These are phyloP conservation scores for Pseudevernia furfuracea DNA, from an alignment of 495 filamentous ascomycete species.

Conservation along the genomic window DNA sequence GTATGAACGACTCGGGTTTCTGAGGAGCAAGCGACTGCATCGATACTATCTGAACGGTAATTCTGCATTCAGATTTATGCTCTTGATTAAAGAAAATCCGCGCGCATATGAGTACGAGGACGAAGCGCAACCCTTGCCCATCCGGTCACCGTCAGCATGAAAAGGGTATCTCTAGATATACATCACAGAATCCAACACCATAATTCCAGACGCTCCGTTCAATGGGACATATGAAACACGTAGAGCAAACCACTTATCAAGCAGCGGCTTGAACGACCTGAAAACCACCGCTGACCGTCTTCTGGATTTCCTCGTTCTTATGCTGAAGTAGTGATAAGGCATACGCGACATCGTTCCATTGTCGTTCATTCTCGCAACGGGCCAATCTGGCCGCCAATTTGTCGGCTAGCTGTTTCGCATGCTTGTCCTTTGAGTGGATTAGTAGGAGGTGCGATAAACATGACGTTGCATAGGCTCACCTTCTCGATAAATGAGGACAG, in stretches of 20 bases:
- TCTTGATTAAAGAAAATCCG: conserved; percentile 66
- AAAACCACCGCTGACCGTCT: conserved; percentile 75
- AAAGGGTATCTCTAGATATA: conserved; percentile 13
- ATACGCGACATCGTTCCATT: conserved; percentile 96
- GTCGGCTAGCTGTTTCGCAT: conserved; percentile 88
- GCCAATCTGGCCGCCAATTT: conserved; percentile 84
- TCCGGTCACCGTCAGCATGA: conserved; percentile 21
- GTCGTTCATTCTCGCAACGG: conserved; percentile 82
- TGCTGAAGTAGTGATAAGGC: conserved; percentile 82
- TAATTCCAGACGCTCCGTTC: background rate
- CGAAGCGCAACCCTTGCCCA: conserved; percentile 22
- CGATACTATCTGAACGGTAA: conserved; percentile 97
- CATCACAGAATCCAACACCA: background rate
- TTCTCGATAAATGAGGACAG: conserved; percentile 94
- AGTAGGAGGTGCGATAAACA: conserved; percentile 8
- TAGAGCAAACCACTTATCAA: conserved; percentile 30
- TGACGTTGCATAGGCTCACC: conserved; percentile 42
- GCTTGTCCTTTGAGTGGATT: conserved; percentile 66
- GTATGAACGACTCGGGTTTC: conserved; percentile 88
- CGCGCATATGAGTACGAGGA: conserved; percentile 38
- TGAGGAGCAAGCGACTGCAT: conserved; percentile 87
- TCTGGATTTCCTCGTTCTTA: conserved; percentile 95
- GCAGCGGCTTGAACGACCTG: conserved; percentile 66
- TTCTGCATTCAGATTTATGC: conserved; percentile 79
- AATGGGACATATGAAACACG: conserved; percentile 22